Percentiles rank a stretch among this genome's conserved stretches.
phyloP scores from a whole-genome alignment of 768 basidiomycete species.

The Boletus tomentosulus region DNA sequence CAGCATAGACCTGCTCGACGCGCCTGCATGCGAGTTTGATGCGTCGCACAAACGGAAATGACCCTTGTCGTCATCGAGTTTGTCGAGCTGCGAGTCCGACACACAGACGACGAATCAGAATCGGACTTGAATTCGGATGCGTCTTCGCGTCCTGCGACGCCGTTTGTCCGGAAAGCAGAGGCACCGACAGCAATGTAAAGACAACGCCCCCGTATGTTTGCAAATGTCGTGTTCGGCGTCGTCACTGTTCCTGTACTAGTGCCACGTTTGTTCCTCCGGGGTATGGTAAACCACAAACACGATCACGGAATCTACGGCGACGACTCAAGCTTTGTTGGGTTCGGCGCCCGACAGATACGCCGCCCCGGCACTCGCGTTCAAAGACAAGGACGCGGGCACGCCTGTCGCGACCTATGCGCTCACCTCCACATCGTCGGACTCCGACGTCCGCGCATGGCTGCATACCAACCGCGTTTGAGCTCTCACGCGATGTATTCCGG shows the following conservation, averaged over 20 bases:
- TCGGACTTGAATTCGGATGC: constrained; percentile 17
- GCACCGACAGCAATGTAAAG: constrained; percentile 12
- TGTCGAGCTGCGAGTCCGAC: constrained; percentile 14
- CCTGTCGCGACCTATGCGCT: no score
- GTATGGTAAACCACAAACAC: constrained; percentile 53
- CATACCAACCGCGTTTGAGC: no score
- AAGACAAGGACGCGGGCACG: no score
- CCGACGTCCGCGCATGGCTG: no score
- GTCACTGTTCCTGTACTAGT: constrained; percentile 5
- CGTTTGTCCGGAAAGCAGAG: constrained; percentile 1
- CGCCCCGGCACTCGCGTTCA: no score
- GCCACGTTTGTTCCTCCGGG: constrained; percentile 48
- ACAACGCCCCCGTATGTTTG: constrained; percentile 9
- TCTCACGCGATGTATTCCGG: no score
- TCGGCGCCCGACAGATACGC: no score
- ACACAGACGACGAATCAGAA: constrained; percentile 12
- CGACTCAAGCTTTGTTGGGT: constrained; percentile 32
- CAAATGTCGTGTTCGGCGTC: not conserved
- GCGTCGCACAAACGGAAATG: no score
- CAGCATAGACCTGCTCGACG: no score
- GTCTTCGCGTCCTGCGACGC: not conserved
- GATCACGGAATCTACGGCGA: constrained; percentile 54
- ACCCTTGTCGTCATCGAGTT: no score
- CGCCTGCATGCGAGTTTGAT: no score
- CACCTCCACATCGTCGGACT: no score